Evolutionary conservation across 169 alveolate species (phyloP).

Genomic region (Plasmodium adleri): DNA sequence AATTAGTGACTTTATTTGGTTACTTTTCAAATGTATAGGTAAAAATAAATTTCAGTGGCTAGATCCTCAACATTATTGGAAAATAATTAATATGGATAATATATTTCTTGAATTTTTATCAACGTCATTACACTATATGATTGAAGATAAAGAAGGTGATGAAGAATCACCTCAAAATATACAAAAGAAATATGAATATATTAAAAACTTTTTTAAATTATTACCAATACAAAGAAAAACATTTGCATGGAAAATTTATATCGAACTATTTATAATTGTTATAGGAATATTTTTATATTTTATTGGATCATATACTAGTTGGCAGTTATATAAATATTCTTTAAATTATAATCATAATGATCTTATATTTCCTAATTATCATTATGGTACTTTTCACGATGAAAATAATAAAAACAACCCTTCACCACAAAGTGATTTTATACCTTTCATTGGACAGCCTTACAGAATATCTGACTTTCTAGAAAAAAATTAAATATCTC

Average conservation of each 20-base stretch:
- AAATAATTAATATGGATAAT: conserved; percentile 58
- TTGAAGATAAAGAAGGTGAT: conserved; percentile 41
- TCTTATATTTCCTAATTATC: conserved; percentile 48
- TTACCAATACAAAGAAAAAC: conserved; percentile 68
- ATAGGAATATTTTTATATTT: conserved; percentile 59
- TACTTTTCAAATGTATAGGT: conserved; percentile 74
- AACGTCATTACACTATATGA: conserved; percentile 66
- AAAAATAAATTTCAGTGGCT: conserved; percentile 63
- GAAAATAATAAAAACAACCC: conserved; percentile 61
- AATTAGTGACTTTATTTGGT: conserved; percentile 68
- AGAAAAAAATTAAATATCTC: conserved; percentile 31
- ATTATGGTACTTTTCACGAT: conserved; percentile 70
- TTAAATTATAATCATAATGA: conserved; percentile 61
- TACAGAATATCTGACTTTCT: conserved; percentile 67
- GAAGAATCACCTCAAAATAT: conserved; percentile 56
- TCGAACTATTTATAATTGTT: conserved; percentile 48
- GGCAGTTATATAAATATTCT: conserved; percentile 72
- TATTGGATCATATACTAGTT: conserved; percentile 66
- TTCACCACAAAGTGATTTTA: conserved; percentile 55
- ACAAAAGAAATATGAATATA: conserved; percentile 56
- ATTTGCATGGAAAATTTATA: conserved; percentile 68
- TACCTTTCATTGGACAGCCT: conserved; percentile 74
- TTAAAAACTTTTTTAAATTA: conserved; percentile 66
- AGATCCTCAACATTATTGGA: conserved; percentile 71
- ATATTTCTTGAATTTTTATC: conserved; percentile 67